Evolutionary conservation across 1,139 yeast species (phyloP), one percentile per base, ranked within the genome.

Genomic region (Taiozyma onychis): DNA sequence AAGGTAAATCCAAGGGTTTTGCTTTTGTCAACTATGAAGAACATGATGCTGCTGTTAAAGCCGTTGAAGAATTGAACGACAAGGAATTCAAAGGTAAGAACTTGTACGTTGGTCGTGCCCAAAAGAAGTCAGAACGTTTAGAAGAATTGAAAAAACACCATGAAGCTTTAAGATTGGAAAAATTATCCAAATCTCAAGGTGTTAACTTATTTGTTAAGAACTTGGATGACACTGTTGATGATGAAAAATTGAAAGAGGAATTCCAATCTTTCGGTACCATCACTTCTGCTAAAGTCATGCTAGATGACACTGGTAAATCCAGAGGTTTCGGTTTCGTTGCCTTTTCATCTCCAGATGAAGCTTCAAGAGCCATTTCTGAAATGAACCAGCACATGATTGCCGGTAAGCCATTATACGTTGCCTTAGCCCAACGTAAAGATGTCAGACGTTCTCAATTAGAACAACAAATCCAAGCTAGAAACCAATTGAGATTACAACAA

Each of bases 251-350:
- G 69, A 84, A 81, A 71, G 96, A 89, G 76, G 97, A 89, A 75
- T 93, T 93, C 71, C 78, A 89, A 66, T 89, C 95, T 60, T 89
- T 85, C 70, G 99, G 99, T 70, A 74, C 88, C 68, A 93, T 95
- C 75, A 89, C 98, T 62, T 88, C 97, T 57, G 97, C 95, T 61
- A 90, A 88, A 77, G 96, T 93, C 61, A 91, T 93, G 97, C 83
- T 87, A 67, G 97, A 89, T 70, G 97, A 91, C 66, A 73, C 82
- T 57, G 97, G 97, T 63, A 90, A 89, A 76, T 89, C 98, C 58
- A 91, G 88, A 80, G 98, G 99, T 62, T 93, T 93, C 71, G 99
- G 99, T 67, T 93, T 93, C 70, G 99, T 93, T 65, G 90, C 99
- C 76, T 95, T 87, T 86, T 85, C 97, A 52, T 76, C 95, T 59